Evolutionary conservation across 345 rosid genomes (phyloP).

Genomic region (Diplotaxis tenuifolia): DNA sequence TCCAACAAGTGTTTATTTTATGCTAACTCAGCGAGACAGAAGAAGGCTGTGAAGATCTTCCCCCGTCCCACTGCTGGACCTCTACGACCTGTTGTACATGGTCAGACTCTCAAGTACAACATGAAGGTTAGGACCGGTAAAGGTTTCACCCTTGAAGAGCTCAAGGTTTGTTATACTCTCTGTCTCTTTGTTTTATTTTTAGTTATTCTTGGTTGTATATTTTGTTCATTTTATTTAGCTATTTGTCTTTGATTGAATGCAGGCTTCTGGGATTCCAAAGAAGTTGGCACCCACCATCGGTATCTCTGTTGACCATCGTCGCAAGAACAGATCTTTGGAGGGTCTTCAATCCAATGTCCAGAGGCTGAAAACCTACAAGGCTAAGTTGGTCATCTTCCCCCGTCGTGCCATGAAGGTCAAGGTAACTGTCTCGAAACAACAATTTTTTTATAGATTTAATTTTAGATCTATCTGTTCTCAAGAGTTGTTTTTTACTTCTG

Average conservation of each 20-base stretch:
- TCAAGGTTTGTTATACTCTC: constrained; percentile 50
- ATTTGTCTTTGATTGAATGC: not conserved
- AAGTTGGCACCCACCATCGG: constrained; percentile 76
- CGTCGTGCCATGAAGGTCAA: constrained; percentile 65
- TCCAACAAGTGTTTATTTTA: not conserved
- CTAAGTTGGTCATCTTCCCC: constrained; percentile 82
- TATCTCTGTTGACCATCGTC: constrained; percentile 69
- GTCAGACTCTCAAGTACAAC: constrained; percentile 78
- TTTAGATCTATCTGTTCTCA: not conserved
- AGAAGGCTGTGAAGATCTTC: constrained; percentile 80
- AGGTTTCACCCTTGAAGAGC: constrained; percentile 87
- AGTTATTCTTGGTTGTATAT: not conserved
- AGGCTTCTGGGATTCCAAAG: constrained; percentile 57
- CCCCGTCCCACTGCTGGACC: constrained; percentile 82
- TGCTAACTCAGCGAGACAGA: constrained; percentile 59
- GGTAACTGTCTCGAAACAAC: constrained; percentile 34
- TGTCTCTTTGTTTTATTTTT: not conserved
- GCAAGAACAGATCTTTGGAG: constrained; percentile 68
- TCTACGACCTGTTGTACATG: constrained; percentile 75
- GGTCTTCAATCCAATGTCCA: constrained; percentile 71
- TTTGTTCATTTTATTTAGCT: not conserved
- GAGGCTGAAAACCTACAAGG: constrained; percentile 87
- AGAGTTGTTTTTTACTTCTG: not conserved
- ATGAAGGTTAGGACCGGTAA: constrained; percentile 82
- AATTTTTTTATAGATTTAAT: not conserved